Percentiles rank a stretch among this genome's conserved stretches.
Evolutionary conservation across 306 rosid species (phyloP).

Genomic region (Citrullus mucosospermus): DNA sequence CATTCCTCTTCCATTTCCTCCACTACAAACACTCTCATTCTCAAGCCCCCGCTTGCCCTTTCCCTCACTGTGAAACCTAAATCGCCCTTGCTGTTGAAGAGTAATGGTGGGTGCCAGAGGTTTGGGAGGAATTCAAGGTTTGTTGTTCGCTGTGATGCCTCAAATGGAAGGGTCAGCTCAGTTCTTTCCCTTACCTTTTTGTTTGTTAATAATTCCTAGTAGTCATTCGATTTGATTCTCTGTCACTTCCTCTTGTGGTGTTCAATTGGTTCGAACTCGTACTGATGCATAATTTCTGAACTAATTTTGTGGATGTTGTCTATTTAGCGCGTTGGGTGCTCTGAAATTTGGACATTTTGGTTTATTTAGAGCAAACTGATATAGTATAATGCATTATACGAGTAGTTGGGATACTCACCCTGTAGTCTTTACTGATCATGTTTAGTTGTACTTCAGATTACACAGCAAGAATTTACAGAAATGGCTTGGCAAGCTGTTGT

Average conservation of each 20-base stretch:
- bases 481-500: conserved; percentile 98
- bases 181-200: not conserved
- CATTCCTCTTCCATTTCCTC: conserved; percentile 26
- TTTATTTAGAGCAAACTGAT: not conserved
- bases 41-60: conserved; percentile 28
- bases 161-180: conserved; percentile 74
- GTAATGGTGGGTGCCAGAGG: conserved; percentile 21
- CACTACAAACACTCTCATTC: conserved; percentile 17
- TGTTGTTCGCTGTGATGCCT: conserved; percentile 44
- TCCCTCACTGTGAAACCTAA: conserved; percentile 17
- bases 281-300: not conserved
- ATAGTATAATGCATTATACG: not conserved
- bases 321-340: not conserved
- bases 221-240: not conserved
- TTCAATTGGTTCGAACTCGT: not conserved
- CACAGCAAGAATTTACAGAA: conserved; percentile 93
- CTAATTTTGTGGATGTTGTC: not conserved
- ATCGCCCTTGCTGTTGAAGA: conserved; percentile 21
- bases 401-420: too few species aligned
- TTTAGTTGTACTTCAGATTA: conserved; percentile 45
- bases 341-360: not conserved
- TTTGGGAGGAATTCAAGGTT: conserved; percentile 20
- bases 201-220: too few species aligned
- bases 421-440: not conserved
- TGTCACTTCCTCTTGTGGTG: not conserved